Base-by-base conservation (phyloP, 148 eudicot genomes). In the Polygonum maritimum region DNA sequence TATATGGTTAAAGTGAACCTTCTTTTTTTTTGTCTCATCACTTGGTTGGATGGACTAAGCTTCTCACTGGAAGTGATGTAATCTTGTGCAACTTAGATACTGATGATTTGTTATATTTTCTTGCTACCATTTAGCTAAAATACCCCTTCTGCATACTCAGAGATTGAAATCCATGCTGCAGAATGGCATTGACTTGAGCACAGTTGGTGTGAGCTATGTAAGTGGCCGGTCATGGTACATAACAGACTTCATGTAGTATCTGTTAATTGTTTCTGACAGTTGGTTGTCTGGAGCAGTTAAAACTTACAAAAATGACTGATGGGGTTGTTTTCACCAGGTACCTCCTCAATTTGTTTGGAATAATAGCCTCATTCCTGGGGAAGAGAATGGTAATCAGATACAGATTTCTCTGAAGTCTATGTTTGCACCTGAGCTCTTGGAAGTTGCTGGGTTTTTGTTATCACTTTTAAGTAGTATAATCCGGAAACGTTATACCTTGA, bases 161-260 rank as follows among this genome's bases (percentile, higher is more conserved):
- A 88, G 98, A 83, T 92, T 94, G 82, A 90, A 97, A 80, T 86
- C 89, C 33, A 94, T 94, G 98, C 79, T 94, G 79, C 96, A 94
- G 77, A 94, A 94, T 80, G 98, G 98, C 60, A 94, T 92, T 71
- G 98, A 94, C 79, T 87, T 92, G 81, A 94, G 97, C 87, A 94
- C 97, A 39, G 97, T 94, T 69, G 95, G 92, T 90, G 98, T 94
- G 85, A 92, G 98, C 87, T 94, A 94, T 79, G 97, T 94, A 57
- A 94, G 98, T 80, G 92, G 97, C 81, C 90, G 97, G 78, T 94
- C 97, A 81, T 92, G 98, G 97, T 94, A 89, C 31, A 0, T 57
- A 5, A 57, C 33, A 57, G 22, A 57, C 13, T 57, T 55, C 62
- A 21, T 57, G 31, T 21, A 57, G 7, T 57, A 57, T 57, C 3